A percentile compares a stretch with the other conserved stretches of the same genome.
Conservation (phyloP, 2,329 filamentous ascomycete species). For the Penicillium sp. region DNA sequence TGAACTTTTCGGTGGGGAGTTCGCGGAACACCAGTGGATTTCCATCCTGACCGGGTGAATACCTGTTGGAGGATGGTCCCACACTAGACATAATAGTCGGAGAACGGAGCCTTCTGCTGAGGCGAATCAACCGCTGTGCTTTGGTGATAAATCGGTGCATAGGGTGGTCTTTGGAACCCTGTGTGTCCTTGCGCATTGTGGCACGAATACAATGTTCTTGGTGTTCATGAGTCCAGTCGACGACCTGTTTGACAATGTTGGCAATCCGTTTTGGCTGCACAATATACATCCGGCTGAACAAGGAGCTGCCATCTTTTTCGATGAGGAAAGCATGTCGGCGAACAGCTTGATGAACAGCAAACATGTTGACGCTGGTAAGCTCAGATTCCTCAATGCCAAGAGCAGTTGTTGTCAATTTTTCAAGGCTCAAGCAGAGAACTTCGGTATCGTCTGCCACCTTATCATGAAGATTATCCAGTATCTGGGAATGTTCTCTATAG, state of each 20-base stretch:
- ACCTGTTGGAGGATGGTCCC: constrained; percentile 41
- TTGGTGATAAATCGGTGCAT: constrained; percentile 47
- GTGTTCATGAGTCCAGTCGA: constrained; percentile 57
- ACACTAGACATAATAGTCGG: constrained; percentile 45
- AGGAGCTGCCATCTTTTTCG: constrained; percentile 33
- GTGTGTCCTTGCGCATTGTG: constrained; percentile 28
- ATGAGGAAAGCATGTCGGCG: constrained; percentile 37
- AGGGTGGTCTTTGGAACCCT: constrained; percentile 36
- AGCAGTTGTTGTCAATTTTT: constrained; percentile 39
- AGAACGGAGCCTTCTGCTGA: constrained; percentile 44
- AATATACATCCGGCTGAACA: constrained; percentile 44
- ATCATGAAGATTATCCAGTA: constrained; percentile 42
- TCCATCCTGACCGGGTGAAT: constrained; percentile 27
- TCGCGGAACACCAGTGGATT: constrained; percentile 33
- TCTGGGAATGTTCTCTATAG: constrained; percentile 34
- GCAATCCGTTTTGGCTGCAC: constrained; percentile 55
- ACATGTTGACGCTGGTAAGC: constrained; percentile 35
- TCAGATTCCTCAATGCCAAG: constrained; percentile 32
- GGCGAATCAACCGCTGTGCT: constrained; percentile 42
- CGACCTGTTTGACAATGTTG: constrained; percentile 50
- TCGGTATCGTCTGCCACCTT: constrained; percentile 40
- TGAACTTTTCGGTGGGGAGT: constrained; percentile 46
- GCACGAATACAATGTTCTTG: constrained; percentile 36
- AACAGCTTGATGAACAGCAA: constrained; percentile 37
- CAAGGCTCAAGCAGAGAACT: constrained; percentile 35